phyloP scores from a whole-genome alignment of 306 rosid genomes.

The Carpinus viminea region DNA sequence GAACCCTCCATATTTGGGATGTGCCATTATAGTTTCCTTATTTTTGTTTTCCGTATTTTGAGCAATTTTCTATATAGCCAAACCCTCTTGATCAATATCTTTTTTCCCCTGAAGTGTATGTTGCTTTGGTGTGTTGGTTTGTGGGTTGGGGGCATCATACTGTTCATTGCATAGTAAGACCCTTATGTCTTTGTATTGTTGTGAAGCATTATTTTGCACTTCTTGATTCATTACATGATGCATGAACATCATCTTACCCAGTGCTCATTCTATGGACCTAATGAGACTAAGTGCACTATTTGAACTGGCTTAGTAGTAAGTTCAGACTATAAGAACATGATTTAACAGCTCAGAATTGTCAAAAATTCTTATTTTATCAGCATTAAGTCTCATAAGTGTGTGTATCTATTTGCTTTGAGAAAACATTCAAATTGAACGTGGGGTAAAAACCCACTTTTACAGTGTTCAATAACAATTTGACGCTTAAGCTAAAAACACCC shows the following conservation, averaged over 20 bases:
- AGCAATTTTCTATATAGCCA: constrained; percentile 16
- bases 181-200: neutral
- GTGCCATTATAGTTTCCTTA: constrained; percentile 6
- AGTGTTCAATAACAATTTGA: no score
- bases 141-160: neutral
- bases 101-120: neutral
- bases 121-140: neutral
- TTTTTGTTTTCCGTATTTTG: constrained; percentile 6
- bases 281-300: neutral
- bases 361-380: neutral
- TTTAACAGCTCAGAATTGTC: neutral
- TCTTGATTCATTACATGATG: neutral
- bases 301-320: neutral
- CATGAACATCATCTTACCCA: neutral
- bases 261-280: neutral
- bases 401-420: neutral
- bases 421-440: no score
- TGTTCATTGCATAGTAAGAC: neutral
- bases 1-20: neutral
- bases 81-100: neutral
- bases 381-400: neutral
- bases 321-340: neutral
- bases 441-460: no score
- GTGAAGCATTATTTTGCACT: neutral
- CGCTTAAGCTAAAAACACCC: no score